Percentiles rank a stretch among this genome's conserved stretches.
Conservation (phyloP, 371 early-diverging fungal genomes). For the Lichtheimia hyalospora region DNA sequence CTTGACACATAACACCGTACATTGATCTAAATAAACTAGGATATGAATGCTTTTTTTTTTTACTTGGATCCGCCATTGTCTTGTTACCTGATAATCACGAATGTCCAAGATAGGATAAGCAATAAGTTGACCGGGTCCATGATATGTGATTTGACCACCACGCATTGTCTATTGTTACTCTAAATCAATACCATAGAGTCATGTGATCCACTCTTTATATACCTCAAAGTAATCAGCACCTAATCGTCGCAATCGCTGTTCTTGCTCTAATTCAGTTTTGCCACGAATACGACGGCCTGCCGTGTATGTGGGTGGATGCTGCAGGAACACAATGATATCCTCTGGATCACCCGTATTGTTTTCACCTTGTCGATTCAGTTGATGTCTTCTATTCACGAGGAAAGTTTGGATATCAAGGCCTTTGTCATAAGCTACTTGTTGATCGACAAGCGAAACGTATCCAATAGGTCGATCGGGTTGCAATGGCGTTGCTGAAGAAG, state of each 20-base stretch:
- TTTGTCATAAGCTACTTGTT: constrained; percentile 48
- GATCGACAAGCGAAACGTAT: constrained; percentile 10
- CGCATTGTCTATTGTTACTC: constrained; percentile 53
- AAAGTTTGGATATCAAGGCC: constrained; percentile 58
- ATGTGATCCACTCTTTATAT: not conserved
- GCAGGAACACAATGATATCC: constrained; percentile 77
- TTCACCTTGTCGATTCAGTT: constrained; percentile 14
- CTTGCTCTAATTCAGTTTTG: constrained; percentile 53
- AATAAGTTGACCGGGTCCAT: constrained; percentile 97
- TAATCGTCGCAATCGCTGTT: constrained; percentile 47
- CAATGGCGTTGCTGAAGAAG: not conserved
- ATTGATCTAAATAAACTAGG: constrained; percentile 41
- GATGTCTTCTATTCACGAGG: constrained; percentile 42
- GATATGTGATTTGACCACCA: constrained; percentile 96
- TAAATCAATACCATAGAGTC: not conserved
- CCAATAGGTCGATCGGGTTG: constrained; percentile 20
- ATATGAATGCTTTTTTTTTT: not conserved
- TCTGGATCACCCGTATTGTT: constrained; percentile 14
- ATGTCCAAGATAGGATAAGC: constrained; percentile 93
- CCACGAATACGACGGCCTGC: constrained; percentile 85
- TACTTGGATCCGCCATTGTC: not conserved
- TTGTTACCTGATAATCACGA: constrained; percentile 59
- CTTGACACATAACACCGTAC: constrained; percentile 80
- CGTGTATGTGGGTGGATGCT: constrained; percentile 91
- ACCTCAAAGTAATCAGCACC: constrained; percentile 85